A percentile compares a stretch with the other conserved stretches of the same genome.
Evolutionary conservation across 1,139 yeast species (phyloP).

Genomic region (Yamadazyma dendronema): DNA sequence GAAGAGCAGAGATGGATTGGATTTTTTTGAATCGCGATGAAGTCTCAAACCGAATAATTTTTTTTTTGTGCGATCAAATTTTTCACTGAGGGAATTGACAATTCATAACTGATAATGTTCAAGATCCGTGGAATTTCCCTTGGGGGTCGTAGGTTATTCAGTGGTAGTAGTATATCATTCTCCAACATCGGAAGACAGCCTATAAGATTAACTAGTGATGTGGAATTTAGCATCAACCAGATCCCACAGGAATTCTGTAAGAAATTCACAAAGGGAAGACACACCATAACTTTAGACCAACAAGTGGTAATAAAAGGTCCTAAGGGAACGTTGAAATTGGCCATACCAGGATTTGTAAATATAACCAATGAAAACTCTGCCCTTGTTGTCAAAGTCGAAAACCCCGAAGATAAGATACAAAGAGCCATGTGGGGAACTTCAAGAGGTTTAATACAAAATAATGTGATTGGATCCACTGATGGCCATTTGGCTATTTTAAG

Average conservation of each 20-base stretch:
- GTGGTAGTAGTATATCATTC: conserved; percentile 22
- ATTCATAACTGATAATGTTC: no score
- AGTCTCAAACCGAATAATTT: no score
- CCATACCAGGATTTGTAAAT: conserved; percentile 71
- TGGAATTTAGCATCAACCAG: conserved; percentile 32
- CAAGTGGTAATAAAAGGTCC: conserved; percentile 78
- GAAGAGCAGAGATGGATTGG: neutral
- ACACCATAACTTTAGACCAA: conserved; percentile 56
- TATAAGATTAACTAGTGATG: conserved; percentile 31
- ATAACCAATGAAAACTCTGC: conserved; percentile 33
- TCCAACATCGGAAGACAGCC: conserved; percentile 47
- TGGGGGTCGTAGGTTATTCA: conserved; percentile 8
- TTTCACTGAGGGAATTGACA: conserved; percentile 7
- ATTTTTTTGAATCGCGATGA: neutral
- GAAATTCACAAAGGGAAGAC: conserved; percentile 68
- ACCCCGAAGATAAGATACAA: conserved; percentile 64
- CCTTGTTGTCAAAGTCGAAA: conserved; percentile 54
- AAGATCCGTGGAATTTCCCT: conserved; percentile 2
- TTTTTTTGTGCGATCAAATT: conserved; percentile 5
- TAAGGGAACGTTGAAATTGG: conserved; percentile 61
- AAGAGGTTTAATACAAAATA: conserved; percentile 74
- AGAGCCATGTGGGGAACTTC: conserved; percentile 95
- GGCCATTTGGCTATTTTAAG: conserved; percentile 87
- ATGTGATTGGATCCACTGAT: conserved; percentile 83
- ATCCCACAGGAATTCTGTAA: conserved; percentile 48